Percentiles rank a stretch among this genome's conserved stretches.
These are phyloP conservation scores for Globisporangium okanoganense DNA, from an alignment of 352 stramenopile genomes.

Conservation along the genomic window DNA sequence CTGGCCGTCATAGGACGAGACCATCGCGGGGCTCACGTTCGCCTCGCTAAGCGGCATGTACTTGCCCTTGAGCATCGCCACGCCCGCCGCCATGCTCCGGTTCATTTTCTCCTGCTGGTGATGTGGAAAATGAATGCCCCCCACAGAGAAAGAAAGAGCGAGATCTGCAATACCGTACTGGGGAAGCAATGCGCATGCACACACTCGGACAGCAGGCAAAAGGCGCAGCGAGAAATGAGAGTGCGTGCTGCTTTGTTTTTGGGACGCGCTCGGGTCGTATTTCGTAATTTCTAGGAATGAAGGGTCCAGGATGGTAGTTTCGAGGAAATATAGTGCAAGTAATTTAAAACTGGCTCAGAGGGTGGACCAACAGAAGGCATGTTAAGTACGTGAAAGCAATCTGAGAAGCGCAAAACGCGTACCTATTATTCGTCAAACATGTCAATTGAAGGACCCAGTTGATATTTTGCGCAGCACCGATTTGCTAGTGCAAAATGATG, in stretches of 20 bases:
- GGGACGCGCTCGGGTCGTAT: not conserved
- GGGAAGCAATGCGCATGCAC: not conserved
- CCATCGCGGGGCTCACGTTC: slow-evolving; percentile 71
- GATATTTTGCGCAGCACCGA: too few relatives aligned
- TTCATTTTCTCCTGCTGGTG: not conserved
- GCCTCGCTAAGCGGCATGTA: slow-evolving; percentile 87
- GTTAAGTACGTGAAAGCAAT: too few relatives aligned
- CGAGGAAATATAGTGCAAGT: too few relatives aligned
- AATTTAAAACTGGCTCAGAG: too few relatives aligned
- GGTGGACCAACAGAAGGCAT: too few relatives aligned
- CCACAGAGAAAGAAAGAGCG: not conserved
- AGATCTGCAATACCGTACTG: slow-evolving; percentile 1
- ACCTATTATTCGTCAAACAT: too few relatives aligned
- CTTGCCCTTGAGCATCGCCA: slow-evolving; percentile 64
- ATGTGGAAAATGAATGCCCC: not conserved
- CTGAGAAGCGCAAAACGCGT: too few relatives aligned
- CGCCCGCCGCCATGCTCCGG: slow-evolving; percentile 17
- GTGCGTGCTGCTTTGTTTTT: not conserved
- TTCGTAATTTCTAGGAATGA: not conserved
- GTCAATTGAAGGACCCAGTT: too few relatives aligned
- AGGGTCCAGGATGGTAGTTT: too few relatives aligned
- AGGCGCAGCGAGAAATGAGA: not conserved
- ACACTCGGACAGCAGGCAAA: slow-evolving; percentile 1
- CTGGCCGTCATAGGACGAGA: slow-evolving; percentile 77
- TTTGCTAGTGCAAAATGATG: too few relatives aligned